Evolutionary conservation across 129 eudicot genomes (phyloP).

Genomic region (Flaveria robusta): DNA sequence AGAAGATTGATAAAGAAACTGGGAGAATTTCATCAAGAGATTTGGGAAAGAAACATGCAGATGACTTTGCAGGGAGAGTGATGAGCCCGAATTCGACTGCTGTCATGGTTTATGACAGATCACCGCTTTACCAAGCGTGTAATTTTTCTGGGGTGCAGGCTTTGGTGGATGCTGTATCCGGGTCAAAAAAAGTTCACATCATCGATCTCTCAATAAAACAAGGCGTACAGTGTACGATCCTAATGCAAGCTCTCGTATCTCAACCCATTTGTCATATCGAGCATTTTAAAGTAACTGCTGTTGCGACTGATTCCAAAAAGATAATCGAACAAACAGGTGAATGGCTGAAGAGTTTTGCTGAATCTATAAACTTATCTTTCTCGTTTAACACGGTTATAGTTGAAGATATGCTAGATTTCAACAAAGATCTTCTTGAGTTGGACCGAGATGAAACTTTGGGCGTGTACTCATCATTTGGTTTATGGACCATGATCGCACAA

Average conservation of each 20-base stretch:
- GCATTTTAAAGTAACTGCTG: constrained; percentile 44
- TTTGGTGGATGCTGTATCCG: constrained; percentile 32
- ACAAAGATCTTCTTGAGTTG: constrained; percentile 33
- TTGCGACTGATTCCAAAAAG: constrained; percentile 22
- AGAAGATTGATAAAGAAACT: constrained; percentile 47
- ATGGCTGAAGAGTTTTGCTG: constrained; percentile 40
- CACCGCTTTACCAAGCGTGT: constrained; percentile 46
- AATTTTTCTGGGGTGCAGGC: constrained; percentile 40
- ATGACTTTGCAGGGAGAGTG: constrained; percentile 25
- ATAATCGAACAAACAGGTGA: constrained; percentile 32
- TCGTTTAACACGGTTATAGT: constrained; percentile 35
- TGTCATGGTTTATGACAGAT: constrained; percentile 28
- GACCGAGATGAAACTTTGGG: constrained; percentile 41
- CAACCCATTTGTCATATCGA: constrained; percentile 28
- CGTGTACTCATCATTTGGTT: constrained; percentile 29
- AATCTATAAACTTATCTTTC: constrained; percentile 35
- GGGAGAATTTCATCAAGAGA: constrained; percentile 24
- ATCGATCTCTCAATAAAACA: constrained; percentile 42
- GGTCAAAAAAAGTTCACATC: constrained; percentile 38
- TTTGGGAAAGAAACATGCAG: neutral
- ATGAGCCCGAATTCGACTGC: constrained; percentile 13
- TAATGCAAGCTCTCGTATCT: constrained; percentile 49
- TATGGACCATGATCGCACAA: constrained; percentile 38
- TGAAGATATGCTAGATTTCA: constrained; percentile 34
- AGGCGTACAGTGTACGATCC: constrained; percentile 37